Evolutionary conservation across 495 filamentous ascomycete species (phyloP), one percentile per base, ranked within the genome.

Genomic region (Bryoglossum gracile): DNA sequence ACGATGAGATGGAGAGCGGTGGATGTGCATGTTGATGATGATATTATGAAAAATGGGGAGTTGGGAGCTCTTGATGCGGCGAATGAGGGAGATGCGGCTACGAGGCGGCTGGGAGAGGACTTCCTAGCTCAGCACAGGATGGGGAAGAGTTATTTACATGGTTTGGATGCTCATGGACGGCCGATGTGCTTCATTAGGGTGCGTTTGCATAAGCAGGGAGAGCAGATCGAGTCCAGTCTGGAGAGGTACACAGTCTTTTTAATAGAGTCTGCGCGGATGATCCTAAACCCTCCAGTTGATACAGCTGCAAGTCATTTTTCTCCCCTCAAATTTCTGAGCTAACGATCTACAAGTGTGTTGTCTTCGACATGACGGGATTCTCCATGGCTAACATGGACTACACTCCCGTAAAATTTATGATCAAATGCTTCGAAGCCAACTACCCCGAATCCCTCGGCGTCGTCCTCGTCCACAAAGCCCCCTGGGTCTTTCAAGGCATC

Each of bases 371-470:
- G 87, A 92, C 85, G 9, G 77, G 80, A 48, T 98, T 98, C 65
- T 82, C 82, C 37, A 69, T 97, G 66, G 81, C 90, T 1, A 98
- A 98, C 64, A 95, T 98, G 92, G 92, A 98, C 62, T 97, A 97
- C 62, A 78, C 87, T 0, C 92, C 92, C 0, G 88, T 98, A 19
- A 97, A 91, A 59, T 97, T 96, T 72, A 94, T 98, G 80, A 96
- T 97, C 70, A 95, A 95, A 69, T 95, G 89, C 67, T 98, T 98
- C 63, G 94, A 97, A 69, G 94, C 92, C 42, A 97, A 98, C 66
- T 98, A 97, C 62, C 92, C 94, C 21, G 94, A 97, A 63, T 86
- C 77, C 43, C 73, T 98, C 0, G 92, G 94, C 38, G 72, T 87
- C 4, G 89, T 97, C 5, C 81, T 97, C n/a, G 87, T 98, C 26